A percentile compares a stretch with the other conserved stretches of the same genome.
phyloP scores from a whole-genome alignment of 108 stramenopile species.

The Nannochloropsis oceanica region DNA sequence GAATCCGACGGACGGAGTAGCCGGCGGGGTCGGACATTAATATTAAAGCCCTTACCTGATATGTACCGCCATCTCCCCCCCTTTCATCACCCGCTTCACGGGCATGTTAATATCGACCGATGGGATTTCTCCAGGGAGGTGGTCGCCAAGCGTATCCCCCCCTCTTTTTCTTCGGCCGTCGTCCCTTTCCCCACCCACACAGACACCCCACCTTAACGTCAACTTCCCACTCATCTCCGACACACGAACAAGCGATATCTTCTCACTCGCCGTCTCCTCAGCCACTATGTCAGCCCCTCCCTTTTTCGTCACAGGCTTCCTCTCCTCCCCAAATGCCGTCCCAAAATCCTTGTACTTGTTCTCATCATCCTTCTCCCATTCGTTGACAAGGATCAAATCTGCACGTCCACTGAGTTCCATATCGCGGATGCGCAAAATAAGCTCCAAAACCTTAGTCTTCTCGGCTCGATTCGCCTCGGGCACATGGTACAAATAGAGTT shows the following conservation, averaged over 20 bases:
- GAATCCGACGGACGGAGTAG: neutral
- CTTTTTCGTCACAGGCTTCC: neutral
- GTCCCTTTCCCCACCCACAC: constrained; percentile 31
- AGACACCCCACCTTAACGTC: neutral
- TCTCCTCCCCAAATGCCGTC: neutral
- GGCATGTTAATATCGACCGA: neutral
- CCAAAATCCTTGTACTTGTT: neutral
- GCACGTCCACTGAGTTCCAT: constrained; percentile 5
- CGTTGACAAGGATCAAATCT: neutral
- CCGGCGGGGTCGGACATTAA: neutral
- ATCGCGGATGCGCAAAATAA: constrained; percentile 36
- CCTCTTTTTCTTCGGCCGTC: constrained; percentile 47
- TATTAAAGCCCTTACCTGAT: neutral
- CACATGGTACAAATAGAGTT: constrained; percentile 63
- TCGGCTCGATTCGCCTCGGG: constrained; percentile 44
- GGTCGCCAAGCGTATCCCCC: constrained; percentile 40
- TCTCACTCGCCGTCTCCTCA: neutral
- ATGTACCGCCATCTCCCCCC: constrained; percentile 32
- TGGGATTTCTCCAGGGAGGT: constrained; percentile 11
- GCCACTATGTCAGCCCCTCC: neutral
- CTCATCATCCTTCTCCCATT: neutral
- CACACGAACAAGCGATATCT: neutral
- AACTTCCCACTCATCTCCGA: neutral
- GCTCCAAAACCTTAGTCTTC: constrained; percentile 49
- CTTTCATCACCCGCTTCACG: constrained; percentile 15